These are phyloP conservation scores for Xeromyces bisporus DNA, from an alignment of 495 filamentous ascomycete genomes.

Conservation along the genomic window DNA sequence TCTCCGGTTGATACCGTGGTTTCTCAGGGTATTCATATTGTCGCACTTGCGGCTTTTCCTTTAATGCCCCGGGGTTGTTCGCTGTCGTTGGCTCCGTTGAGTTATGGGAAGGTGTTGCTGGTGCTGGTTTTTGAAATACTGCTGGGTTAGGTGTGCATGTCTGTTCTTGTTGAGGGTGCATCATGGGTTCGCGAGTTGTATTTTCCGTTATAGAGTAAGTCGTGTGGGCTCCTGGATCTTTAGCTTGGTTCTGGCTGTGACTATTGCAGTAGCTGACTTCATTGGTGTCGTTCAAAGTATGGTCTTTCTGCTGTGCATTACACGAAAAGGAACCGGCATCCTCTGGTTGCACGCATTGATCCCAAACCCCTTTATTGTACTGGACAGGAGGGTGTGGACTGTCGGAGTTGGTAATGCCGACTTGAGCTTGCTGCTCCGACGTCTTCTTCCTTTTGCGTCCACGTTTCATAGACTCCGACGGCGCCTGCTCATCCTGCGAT, in stretches of 20 bases:
- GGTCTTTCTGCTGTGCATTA: background rate
- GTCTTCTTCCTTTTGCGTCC: slow-evolving; percentile 29
- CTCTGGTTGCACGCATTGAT: background rate
- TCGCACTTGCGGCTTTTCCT: slow-evolving; percentile 1
- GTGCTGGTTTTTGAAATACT: background rate
- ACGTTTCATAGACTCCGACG: slow-evolving; percentile 22
- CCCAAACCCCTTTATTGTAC: background rate
- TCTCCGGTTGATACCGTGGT: slow-evolving; percentile 2
- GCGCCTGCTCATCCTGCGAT: slow-evolving; percentile 1
- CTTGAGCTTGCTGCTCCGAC: slow-evolving; percentile 12
- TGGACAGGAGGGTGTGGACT: too few species aligned
- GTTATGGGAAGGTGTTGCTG: slow-evolving; percentile 1
- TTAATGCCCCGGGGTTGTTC: slow-evolving; percentile 2
- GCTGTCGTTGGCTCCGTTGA: background rate
- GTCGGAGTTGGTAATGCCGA: too few species aligned
- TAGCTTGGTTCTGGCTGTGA: background rate
- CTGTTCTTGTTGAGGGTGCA: slow-evolving; percentile 1
- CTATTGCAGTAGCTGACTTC: background rate
- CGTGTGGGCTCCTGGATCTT: too few species aligned
- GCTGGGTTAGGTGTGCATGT: background rate
- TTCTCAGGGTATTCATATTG: slow-evolving; percentile 1
- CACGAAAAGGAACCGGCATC: background rate
- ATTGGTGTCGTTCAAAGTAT: background rate
- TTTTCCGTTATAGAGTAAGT: too few species aligned
- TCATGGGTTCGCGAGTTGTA: background rate